Conservation (phyloP, 345 rosid species). For the Jatropha curcas region DNA sequence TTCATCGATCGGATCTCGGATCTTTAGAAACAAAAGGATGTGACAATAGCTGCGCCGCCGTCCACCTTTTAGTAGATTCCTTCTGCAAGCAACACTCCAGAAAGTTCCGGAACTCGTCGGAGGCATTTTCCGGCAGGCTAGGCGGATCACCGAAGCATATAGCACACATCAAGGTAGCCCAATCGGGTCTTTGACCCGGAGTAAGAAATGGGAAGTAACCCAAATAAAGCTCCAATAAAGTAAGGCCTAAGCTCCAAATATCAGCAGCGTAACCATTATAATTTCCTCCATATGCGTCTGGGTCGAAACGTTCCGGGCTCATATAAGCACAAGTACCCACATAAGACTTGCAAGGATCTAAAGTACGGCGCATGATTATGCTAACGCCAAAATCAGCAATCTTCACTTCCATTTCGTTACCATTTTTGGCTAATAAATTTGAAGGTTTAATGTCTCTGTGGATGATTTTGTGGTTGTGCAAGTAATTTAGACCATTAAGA, state of each 20-base stretch:
- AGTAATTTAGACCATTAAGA: conserved; percentile 58
- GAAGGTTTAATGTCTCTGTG: conserved; percentile 89
- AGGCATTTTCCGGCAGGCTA: conserved; percentile 46
- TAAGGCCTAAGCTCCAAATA: conserved; percentile 85
- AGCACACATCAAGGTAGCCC: conserved; percentile 91
- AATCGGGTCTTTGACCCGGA: conserved; percentile 78
- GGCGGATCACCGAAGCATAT: conserved; percentile 92
- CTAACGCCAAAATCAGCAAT: conserved; percentile 90
- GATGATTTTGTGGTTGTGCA: conserved; percentile 67
- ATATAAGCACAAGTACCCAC: conserved; percentile 94
- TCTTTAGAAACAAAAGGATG: conserved; percentile 58
- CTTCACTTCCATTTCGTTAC: conserved; percentile 52
- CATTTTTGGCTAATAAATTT: conserved; percentile 58
- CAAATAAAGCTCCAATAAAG: conserved; percentile 67
- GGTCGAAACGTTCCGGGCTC: conserved; percentile 91
- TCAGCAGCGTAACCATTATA: conserved; percentile 78
- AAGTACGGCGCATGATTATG: conserved; percentile 61
- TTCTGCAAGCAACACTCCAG: conserved; percentile 75
- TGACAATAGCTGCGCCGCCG: conserved; percentile 57
- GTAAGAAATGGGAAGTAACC: conserved; percentile 73
- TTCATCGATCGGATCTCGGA: not conserved
- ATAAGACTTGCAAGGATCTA: conserved; percentile 79
- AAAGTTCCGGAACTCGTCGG: conserved; percentile 69
- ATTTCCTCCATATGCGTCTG: conserved; percentile 56
- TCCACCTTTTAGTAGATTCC: conserved; percentile 71